Conservation (phyloP, 78 protist genomes). For the Dictyostelium capitatum region DNA sequence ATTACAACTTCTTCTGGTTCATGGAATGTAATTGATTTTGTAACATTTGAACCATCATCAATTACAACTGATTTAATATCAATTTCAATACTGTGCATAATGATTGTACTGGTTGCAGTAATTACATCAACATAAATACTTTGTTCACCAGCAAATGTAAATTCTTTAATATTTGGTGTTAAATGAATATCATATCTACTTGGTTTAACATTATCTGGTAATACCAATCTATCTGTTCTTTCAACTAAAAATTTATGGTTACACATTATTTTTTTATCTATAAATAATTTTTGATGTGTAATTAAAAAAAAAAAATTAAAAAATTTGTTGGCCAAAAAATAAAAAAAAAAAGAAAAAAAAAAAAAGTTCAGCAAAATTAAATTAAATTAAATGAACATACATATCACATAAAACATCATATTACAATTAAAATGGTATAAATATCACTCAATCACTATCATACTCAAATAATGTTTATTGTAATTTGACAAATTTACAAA, state of each 20-base stretch:
- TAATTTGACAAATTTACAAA: too few relatives aligned
- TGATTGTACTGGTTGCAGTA: not conserved
- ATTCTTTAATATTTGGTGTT: constrained; percentile 26
- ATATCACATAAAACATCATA: too few relatives aligned
- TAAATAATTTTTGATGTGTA: too few relatives aligned
- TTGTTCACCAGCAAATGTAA: constrained; percentile 48
- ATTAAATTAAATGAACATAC: too few relatives aligned
- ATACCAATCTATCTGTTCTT: constrained; percentile 57
- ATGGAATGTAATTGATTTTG: constrained; percentile 1
- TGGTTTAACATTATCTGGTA: constrained; percentile 75
- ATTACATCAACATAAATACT: constrained; percentile 23
- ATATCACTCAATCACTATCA: too few relatives aligned
- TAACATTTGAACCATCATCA: not conserved
- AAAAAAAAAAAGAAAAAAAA: too few relatives aligned
- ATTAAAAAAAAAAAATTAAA: too few relatives aligned
- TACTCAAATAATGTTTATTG: too few relatives aligned
- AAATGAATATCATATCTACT: constrained; percentile 42
- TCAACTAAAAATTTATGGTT: constrained; percentile 30
- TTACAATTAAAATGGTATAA: too few relatives aligned
- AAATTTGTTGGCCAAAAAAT: too few relatives aligned
- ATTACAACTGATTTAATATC: constrained; percentile 2
- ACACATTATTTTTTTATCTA: too few relatives aligned
- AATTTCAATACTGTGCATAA: constrained; percentile 37
- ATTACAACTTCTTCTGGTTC: constrained; percentile 11
- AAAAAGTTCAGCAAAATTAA: too few relatives aligned